Percentiles rank a stretch among this genome's conserved stretches.
phyloP scores from a whole-genome alignment of 2,329 filamentous ascomycete species.

The Epichloe gansuensis region DNA sequence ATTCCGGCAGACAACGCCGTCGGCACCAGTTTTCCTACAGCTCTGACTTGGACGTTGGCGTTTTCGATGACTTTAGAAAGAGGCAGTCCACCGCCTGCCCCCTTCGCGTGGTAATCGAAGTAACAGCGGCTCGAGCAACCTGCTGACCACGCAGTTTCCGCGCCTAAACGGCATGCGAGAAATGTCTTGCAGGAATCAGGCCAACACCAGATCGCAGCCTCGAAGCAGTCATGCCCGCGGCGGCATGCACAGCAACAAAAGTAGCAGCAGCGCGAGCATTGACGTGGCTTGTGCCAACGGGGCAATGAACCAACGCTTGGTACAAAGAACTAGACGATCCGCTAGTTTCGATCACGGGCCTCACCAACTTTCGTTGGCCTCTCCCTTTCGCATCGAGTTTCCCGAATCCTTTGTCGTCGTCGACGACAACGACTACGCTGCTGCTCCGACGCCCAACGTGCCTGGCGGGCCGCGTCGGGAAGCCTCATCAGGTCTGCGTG shows the following conservation, averaged over 20 bases:
- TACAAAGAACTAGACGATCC: conserved; percentile 43
- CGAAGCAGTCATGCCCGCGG: conserved; percentile 37
- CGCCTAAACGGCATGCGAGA: conserved; percentile 53
- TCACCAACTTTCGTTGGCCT: conserved; percentile 14
- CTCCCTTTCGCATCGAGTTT: conserved; percentile 36
- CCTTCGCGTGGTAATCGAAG: conserved; percentile 53
- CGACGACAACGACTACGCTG: conserved; percentile 54
- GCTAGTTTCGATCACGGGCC: conserved; percentile 61
- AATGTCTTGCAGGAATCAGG: conserved; percentile 21
- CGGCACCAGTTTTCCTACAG: conserved; percentile 42
- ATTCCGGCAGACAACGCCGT: conserved; percentile 7
- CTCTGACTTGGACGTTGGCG: conserved; percentile 45
- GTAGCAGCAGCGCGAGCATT: conserved; percentile 56
- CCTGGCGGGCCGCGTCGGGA: conserved; percentile 61
- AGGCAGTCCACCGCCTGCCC: background rate
- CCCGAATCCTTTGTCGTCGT: conserved; percentile 37
- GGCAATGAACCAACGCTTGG: conserved; percentile 48
- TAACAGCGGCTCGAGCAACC: conserved; percentile 70
- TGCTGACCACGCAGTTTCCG: conserved; percentile 40
- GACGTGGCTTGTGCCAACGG: conserved; percentile 47
- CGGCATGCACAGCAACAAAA: conserved; percentile 58
- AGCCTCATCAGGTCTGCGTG: conserved; percentile 23
- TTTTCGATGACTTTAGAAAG: conserved; percentile 32
- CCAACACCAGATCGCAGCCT: conserved; percentile 25
- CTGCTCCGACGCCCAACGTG: conserved; percentile 75